A percentile compares a stretch with the other conserved stretches of the same genome.
phyloP scores from a whole-genome alignment of 345 rosid genomes.

The Syzygium grande region DNA sequence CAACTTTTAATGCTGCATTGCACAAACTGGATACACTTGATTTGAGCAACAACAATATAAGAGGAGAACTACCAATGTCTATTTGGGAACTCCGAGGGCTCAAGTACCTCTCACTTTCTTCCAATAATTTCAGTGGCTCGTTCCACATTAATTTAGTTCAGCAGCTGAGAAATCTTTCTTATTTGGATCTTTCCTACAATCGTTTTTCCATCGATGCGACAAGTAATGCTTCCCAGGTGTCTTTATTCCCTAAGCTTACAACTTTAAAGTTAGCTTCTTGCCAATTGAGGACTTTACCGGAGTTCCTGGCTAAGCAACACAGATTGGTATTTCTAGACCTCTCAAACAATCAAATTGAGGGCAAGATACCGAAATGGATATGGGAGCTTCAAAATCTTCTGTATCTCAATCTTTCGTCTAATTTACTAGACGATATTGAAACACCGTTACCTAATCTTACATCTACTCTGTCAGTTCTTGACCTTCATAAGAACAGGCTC shows the following conservation, averaged over 20 bases:
- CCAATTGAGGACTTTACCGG: slow-evolving; percentile 19
- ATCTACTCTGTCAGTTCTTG: rapidly evolving
- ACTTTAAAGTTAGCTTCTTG: slow-evolving; percentile 39
- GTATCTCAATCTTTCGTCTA: slow-evolving; percentile 20
- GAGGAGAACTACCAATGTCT: slow-evolving; percentile 10
- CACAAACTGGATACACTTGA: slow-evolving; percentile 16
- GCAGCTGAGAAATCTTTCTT: slow-evolving; percentile 13
- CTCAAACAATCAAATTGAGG: slow-evolving; percentile 28
- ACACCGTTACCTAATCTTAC: background rate
- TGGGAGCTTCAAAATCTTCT: slow-evolving; percentile 1
- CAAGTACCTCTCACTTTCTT: slow-evolving; percentile 20
- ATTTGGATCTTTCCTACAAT: slow-evolving; percentile 41
- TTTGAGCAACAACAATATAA: slow-evolving; percentile 28
- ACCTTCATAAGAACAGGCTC: background rate
- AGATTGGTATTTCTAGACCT: slow-evolving; percentile 15
- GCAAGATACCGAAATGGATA: slow-evolving; percentile 39
- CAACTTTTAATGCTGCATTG: background rate
- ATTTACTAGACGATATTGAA: background rate
- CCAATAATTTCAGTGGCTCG: slow-evolving; percentile 34
- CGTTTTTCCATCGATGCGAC: slow-evolving; percentile 8
- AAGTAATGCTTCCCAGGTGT: background rate
- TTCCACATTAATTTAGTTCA: slow-evolving; percentile 9
- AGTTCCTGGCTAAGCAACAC: slow-evolving; percentile 14
- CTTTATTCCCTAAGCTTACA: slow-evolving; percentile 1
- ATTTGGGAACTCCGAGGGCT: slow-evolving; percentile 14